Evolutionary conservation across 2,329 filamentous ascomycete species (phyloP), one percentile per base, ranked within the genome.

Genomic region (Fusarium austroafricanum): DNA sequence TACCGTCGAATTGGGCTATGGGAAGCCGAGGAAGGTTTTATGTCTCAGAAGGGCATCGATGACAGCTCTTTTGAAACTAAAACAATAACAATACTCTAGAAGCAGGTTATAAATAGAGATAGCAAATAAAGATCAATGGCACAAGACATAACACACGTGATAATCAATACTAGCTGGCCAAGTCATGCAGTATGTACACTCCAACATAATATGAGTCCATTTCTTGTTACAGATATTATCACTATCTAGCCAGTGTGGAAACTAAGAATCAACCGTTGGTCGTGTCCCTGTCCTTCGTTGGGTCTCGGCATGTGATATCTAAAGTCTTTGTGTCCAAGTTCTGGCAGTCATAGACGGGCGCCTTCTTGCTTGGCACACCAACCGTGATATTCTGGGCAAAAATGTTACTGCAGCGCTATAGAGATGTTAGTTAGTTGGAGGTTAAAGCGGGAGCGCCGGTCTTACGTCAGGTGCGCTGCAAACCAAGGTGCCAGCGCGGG

Each of bases 381-480:
- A 74, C 58, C 11, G 40, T 68, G 2, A 74, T 70, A 7, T 74
- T 70, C 55, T 72, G 31, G 10, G 43, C 64, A 4, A 61, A 59
- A 17, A 74, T 74, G 18, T 74, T 72, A 46, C 44, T 68, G 50
- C 72, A 74, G 10, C 72, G 70, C 71, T 73, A 12, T 11, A 21
- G 3, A 26, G 9, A 6, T 3, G 28, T 73, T 15, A 68, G 61
- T 11, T 5, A 0, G 18, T 0, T 37, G 1, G 0, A 10, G 21
- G 2, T 4, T 5, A 3, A 5, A 6, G 4, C 1, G 5, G 10
- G 2, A 37, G 20, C 3, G 2, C 1, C 1, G 18, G 2, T 42
- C 74, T 68, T 61, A 76, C 75, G 33, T 76, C 75, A 4, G 63
- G 40, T 2, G 73, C 72, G 54, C 75, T 77, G 53, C 75, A 77